Base-by-base conservation (phyloP, 2,329 filamentous ascomycete species). In the Colletotrichum cereale region DNA sequence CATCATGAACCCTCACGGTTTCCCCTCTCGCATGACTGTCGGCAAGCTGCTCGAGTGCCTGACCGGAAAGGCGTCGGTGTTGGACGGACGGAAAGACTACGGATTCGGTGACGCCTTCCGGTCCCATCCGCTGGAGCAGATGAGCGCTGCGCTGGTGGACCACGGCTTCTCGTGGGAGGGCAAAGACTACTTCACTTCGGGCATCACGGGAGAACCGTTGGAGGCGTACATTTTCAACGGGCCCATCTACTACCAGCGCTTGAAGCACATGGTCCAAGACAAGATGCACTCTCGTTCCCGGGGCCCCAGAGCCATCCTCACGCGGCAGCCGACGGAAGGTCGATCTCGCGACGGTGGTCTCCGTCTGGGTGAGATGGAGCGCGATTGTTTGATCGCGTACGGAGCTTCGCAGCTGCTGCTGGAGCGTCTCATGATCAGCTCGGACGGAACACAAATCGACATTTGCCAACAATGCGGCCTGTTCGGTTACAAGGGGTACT, bases 1-100 rank as follows among this genome's bases (percentile, higher is more conserved):
- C 75, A 99, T 99, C 89, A 99, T 99, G 96, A 99, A 99, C 85
- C 96, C 97, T 0, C 96, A 99, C 84, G 96, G 96, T 91, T 99
- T 99, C 87, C 96, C 96, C 1, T 98, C 96, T 40, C 96, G 96
- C 82, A 99, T 99, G 96, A 99, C 96, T 65, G 96, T 99, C 73
- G 96, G 96, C 40, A 99, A 99, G 83, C 93, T 99, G 86, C 89
- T 99, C 62, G 96, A 99, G 80, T 93, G 97, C 55, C 87, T 99
- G 21, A 94, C 95, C 0, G 96, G 96, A 74, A 99, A 99, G 82
- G 96, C 96, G 0, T 94, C 95, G 16, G 91, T 99, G 2, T 82
- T 99, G 5, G 89, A 92, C 71, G 96, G 96, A 5, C 91, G 92
- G 10, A 91, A 94, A 73, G 93, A 97, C 77, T 98, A 98, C 80